Percentiles rank a stretch among this genome's conserved stretches.
Evolutionary conservation across 257 asterid genomes (phyloP).

Genomic region (Nicotiana benthamiana): DNA sequence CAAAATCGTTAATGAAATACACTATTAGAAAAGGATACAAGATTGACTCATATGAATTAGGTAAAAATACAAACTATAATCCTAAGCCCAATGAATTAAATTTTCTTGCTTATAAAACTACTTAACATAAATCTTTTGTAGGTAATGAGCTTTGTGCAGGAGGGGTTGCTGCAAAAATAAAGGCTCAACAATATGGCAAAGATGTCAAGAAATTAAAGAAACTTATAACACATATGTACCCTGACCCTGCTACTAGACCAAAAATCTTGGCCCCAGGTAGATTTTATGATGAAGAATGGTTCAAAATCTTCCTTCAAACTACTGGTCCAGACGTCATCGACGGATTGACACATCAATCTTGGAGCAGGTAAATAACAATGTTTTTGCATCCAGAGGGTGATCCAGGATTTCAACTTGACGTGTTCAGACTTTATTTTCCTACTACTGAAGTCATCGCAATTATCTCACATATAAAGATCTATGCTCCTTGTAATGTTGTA

Average conservation of each 20-base stretch:
- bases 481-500: not conserved
- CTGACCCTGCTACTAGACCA: constrained; percentile 33
- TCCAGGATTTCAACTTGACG: not conserved
- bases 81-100: not conserved
- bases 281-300: constrained; percentile 63
- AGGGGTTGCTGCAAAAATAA: constrained; percentile 50
- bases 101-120: not conserved
- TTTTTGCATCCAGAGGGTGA: not conserved
- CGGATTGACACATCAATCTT: constrained; percentile 81
- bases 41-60: constrained; percentile 78
- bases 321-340: constrained; percentile 54
- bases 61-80: constrained; percentile 11
- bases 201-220: constrained; percentile 42
- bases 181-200: constrained; percentile 59
- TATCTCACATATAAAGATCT: too few species aligned
- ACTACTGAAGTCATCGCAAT: too few species aligned
- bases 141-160: constrained; percentile 76
- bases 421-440: too few species aligned
- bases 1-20: constrained; percentile 53
- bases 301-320: constrained; percentile 32
- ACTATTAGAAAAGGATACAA: constrained; percentile 54
- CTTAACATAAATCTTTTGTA: constrained; percentile 4
- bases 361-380: constrained; percentile 44
- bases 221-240: constrained; percentile 37
- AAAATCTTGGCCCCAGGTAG: constrained; percentile 74